Evolutionary conservation across 306 rosid species (phyloP).

Genomic region (Senna tora): DNA sequence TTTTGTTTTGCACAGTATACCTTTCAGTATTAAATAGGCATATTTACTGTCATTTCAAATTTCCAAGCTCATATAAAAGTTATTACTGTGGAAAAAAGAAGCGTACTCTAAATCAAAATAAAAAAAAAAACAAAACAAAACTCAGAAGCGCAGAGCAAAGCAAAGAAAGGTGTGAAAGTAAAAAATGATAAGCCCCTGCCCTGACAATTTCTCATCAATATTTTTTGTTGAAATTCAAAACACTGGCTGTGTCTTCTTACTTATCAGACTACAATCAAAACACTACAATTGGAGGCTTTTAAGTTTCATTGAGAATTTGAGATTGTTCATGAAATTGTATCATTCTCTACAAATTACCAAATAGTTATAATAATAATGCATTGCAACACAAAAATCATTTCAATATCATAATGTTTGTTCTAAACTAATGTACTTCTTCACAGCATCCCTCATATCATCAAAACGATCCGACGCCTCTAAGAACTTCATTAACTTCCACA

Average conservation of each 20-base stretch:
- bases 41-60: too few relatives aligned
- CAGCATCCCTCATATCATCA: conserved; percentile 82
- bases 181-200: not conserved
- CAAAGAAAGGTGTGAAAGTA: not conserved
- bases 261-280: not conserved
- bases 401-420: not conserved
- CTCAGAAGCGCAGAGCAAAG: not conserved
- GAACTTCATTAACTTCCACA: conserved; percentile 57
- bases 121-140: too few relatives aligned
- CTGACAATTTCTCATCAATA: not conserved
- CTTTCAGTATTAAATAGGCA: too few relatives aligned
- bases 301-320: too few relatives aligned
- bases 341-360: not conserved
- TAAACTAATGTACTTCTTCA: conserved; percentile 41
- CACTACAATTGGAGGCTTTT: not conserved
- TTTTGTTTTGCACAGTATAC: too few relatives aligned
- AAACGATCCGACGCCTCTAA: conserved; percentile 51
- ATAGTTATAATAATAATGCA: not conserved
- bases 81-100: too few relatives aligned
- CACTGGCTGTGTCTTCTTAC: not conserved
- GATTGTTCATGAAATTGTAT: too few relatives aligned
- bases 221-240: not conserved
- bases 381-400: not conserved
- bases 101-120: too few relatives aligned
- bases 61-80: too few relatives aligned